Evolutionary conservation across 2,329 filamentous ascomycete species (phyloP).

Genomic region (Paraphaeosphaeria minitans): DNA sequence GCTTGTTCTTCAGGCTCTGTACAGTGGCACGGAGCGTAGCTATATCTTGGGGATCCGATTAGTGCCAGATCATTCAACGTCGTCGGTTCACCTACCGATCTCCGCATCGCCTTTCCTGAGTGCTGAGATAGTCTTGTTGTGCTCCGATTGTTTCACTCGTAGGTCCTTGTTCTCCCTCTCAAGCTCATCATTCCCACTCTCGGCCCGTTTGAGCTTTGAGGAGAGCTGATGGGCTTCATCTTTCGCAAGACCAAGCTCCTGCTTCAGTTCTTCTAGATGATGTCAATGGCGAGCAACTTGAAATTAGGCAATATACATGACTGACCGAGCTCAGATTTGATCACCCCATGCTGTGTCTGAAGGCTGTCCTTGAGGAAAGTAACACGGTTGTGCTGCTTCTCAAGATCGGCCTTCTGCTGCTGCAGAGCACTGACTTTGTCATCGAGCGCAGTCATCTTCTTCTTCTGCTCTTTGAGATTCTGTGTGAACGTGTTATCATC

Average conservation of each 20-base stretch:
- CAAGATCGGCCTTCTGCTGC: conserved; percentile 24
- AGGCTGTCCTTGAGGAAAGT: conserved; percentile 12
- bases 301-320: too few relatives aligned
- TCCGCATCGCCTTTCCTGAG: neutral
- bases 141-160: conserved; percentile 13
- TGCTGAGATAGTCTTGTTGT: conserved; percentile 2
- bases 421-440: conserved; percentile 15
- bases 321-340: conserved; percentile 17
- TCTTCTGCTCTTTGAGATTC: conserved; percentile 22
- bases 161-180: conserved; percentile 24
- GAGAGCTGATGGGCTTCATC: conserved; percentile 9
- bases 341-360: conserved; percentile 12
- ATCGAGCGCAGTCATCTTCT: conserved; percentile 22
- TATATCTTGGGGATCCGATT: neutral
- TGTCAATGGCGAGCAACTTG: neutral
- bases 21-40: conserved; percentile 11
- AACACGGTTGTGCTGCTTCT: conserved; percentile 16
- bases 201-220: conserved; percentile 18
- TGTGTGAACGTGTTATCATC: conserved; percentile 1
- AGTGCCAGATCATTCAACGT: neutral
- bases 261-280: conserved; percentile 9
- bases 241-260: conserved; percentile 8
- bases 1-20: neutral
- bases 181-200: conserved; percentile 20
- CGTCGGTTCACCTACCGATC: neutral